phyloP scores from a whole-genome alignment of 2,329 filamentous ascomycete genomes.

The Claviceps capensis region DNA sequence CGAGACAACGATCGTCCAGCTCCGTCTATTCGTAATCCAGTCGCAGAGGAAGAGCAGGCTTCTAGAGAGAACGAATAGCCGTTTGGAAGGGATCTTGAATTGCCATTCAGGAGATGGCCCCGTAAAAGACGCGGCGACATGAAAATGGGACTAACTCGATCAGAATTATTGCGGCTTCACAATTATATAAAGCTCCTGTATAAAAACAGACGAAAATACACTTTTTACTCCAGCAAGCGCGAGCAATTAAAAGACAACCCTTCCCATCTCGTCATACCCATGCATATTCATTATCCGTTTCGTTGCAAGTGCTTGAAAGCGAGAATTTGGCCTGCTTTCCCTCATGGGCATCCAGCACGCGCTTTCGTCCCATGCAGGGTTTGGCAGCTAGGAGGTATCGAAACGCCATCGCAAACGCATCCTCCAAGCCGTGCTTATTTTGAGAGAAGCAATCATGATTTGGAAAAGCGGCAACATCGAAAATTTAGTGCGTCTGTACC shows the following conservation, averaged over 20 bases:
- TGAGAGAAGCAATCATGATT: not conserved
- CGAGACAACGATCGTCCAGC: slow-evolving; percentile 28
- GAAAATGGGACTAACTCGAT: not conserved
- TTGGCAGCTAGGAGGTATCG: too few species aligned
- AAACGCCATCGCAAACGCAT: too few species aligned
- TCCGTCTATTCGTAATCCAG: slow-evolving; percentile 26
- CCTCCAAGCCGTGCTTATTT: not conserved
- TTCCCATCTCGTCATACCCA: not conserved
- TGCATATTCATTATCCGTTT: not conserved
- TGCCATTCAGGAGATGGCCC: not conserved
- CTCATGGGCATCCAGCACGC: not conserved
- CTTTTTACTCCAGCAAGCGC: not conserved
- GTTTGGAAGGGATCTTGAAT: not conserved
- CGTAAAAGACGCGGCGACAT: not conserved
- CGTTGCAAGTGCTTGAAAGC: not conserved
- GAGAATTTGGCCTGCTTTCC: not conserved
- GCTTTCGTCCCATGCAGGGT: not conserved
- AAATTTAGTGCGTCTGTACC: slow-evolving; percentile 42
- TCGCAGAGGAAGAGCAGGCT: slow-evolving; percentile 16
- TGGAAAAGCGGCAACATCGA: not conserved
- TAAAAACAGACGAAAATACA: not conserved
- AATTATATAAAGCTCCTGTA: not conserved
- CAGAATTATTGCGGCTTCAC: not conserved
- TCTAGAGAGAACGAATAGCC: not conserved
- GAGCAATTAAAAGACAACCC: not conserved